These are phyloP conservation scores for Rostrohypoxylon terebratum DNA, from an alignment of 495 filamentous ascomycete genomes.

Conservation along the genomic window DNA sequence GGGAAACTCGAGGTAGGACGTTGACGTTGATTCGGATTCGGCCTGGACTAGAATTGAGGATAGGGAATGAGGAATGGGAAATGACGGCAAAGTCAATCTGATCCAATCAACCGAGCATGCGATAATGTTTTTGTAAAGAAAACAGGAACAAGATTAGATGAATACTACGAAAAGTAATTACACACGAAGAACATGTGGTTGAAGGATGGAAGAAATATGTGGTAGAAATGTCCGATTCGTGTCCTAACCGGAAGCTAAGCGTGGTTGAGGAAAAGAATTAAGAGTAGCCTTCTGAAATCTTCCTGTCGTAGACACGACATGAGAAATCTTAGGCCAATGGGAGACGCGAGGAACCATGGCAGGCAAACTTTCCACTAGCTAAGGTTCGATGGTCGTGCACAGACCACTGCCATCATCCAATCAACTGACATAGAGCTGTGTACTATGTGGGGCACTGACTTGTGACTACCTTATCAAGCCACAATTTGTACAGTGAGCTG, in stretches of 20 bases:
- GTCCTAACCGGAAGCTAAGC: slow-evolving; percentile 5
- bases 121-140: background rate
- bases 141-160: background rate
- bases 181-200: background rate
- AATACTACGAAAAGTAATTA: background rate
- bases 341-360: slow-evolving; percentile 34
- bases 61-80: slow-evolving; percentile 6
- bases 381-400: slow-evolving; percentile 1
- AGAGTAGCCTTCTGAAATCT: slow-evolving; percentile 32
- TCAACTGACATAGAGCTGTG: background rate
- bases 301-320: slow-evolving; percentile 23
- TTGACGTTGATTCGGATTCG: slow-evolving; percentile 35
- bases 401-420: background rate
- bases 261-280: slow-evolving; percentile 31
- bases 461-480: slow-evolving; percentile 9
- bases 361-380: slow-evolving; percentile 28
- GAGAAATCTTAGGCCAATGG: slow-evolving; percentile 40
- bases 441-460: background rate
- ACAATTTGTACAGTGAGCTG: no score
- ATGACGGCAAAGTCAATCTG: slow-evolving; percentile 3
- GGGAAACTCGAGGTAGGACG: slow-evolving; percentile 16
- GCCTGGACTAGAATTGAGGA: no score
- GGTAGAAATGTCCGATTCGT: slow-evolving; percentile 1
- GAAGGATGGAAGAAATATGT: background rate
- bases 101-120: slow-evolving; percentile 20